Evolutionary conservation across 129 eudicot species (phyloP).

Genomic region (Dittrichia graveolens): DNA sequence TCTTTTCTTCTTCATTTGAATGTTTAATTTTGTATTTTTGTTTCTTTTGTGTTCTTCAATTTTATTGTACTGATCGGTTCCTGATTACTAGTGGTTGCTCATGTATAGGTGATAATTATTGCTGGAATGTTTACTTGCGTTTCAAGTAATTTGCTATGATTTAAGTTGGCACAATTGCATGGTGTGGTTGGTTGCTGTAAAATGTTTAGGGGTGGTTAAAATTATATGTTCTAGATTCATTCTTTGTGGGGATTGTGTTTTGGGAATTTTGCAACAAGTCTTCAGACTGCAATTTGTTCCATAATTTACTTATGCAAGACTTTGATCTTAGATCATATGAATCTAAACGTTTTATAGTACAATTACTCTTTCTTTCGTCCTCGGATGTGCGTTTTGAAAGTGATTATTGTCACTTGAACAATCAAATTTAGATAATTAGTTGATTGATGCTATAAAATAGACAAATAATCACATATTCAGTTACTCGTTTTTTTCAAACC

Average conservation of each 20-base stretch:
- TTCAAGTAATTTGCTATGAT: slow-evolving; percentile 22
- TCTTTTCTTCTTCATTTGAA: not conserved
- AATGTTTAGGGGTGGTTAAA: not conserved
- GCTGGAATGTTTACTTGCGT: slow-evolving; percentile 21
- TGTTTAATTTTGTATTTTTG: slow-evolving; percentile 1
- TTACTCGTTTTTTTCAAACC: too few relatives aligned
- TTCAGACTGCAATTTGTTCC: not conserved
- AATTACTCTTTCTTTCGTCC: not conserved
- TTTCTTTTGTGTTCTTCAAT: not conserved
- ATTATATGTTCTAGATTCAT: not conserved
- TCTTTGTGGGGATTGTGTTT: not conserved
- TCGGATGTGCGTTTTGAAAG: not conserved
- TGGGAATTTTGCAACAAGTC: slow-evolving; percentile 6
- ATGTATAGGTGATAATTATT: not conserved
- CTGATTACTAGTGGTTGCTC: slow-evolving; percentile 5
- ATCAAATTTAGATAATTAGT: slow-evolving; percentile 1
- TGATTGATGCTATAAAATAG: not conserved
- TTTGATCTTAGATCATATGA: too few relatives aligned
- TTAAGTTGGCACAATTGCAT: slow-evolving; percentile 17
- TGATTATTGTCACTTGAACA: not conserved
- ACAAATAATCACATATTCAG: not conserved
- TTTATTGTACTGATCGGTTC: not conserved
- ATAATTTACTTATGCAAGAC: not conserved
- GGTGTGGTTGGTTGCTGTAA: slow-evolving; percentile 16
- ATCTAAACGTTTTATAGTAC: not conserved